phyloP scores from a whole-genome alignment of 805 yeast genomes.

The Metschnikowia gelsemii region DNA sequence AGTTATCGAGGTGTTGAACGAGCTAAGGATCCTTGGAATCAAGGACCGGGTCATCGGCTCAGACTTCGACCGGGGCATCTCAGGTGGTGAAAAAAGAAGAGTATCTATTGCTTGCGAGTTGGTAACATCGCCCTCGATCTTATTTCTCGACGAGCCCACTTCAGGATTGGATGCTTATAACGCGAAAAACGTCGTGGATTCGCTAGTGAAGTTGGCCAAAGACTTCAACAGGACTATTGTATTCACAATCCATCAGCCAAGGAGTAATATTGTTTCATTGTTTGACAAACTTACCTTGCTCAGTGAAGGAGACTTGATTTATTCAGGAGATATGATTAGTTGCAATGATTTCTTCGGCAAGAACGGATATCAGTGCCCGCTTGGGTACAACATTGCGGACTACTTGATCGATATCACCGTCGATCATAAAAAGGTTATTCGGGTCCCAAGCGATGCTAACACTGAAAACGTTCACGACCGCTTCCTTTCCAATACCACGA shows the following conservation, averaged over 20 bases:
- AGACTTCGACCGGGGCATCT: conserved; percentile 85
- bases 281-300: conserved; percentile 81
- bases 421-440: conserved; percentile 44
- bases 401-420: conserved; percentile 88
- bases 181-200: conserved; percentile 87
- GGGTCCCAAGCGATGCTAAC: conserved; percentile 16
- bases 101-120: conserved; percentile 93
- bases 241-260: conserved; percentile 94
- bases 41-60: conserved; percentile 87
- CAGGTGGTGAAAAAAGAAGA: conserved; percentile 90
- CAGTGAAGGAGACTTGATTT: conserved; percentile 82
- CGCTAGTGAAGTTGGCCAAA: conserved; percentile 74
- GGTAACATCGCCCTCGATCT: conserved; percentile 81
- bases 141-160: conserved; percentile 90
- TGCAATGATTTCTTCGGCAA: conserved; percentile 73
- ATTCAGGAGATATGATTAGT: conserved; percentile 78
- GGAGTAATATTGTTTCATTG: conserved; percentile 89
- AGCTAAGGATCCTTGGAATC: conserved; percentile 77
- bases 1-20: conserved; percentile 81
- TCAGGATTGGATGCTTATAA: conserved; percentile 94
- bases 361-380: conserved; percentile 80
- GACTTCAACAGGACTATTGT: conserved; percentile 84
- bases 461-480: conserved; percentile 31
- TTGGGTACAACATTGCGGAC: conserved; percentile 92
- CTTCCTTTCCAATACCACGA: conserved; percentile 25